Base-by-base conservation (phyloP, 2,329 filamentous ascomycete genomes). In the Aspergillus chevalieri region DNA sequence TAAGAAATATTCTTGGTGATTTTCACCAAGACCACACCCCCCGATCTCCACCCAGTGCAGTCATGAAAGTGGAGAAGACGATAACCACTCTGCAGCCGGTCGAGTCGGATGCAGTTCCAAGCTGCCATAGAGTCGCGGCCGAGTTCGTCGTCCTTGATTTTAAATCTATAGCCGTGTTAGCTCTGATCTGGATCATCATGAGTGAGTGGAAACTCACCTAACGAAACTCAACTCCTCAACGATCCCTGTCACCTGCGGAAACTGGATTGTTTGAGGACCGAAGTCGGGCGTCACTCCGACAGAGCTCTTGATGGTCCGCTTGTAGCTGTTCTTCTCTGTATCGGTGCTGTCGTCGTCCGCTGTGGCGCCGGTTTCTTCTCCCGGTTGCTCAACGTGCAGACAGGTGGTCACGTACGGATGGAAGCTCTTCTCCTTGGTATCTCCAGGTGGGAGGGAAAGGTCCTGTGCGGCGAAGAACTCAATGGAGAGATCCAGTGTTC, bases 21-120 rank as follows among this genome's bases (percentile, higher is more conserved):
- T 66, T 83, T 84, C 26, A 95, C 81, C 51, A 97, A 70, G 46
- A 97, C 62, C 12, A 83, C 77, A 0, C 88, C 89, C 19, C 81
- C 78, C 2, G 81, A 86, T 49, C 81, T 69, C 26, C 76, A 73
- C 0, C 89, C 89, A 53, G 83, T 78, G 22, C 77, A 74, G 63
- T 95, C 84, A 54, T 87, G 76, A 50, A 97, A 72, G 59, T 85
- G 86, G 49, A 97, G 75, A 57, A 95, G 83, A 9, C 90, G 78
- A 58, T 87, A 87, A 1, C 93, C 92, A 30, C 79, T 73, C 52
- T 82, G 82, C 51, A 96, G 68, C 6, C 90, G 80, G 69, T 96
- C 90, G 19, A 97, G 79, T 36, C 90, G 80, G 58, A 95, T 84
- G 63, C 90, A 95, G 1, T 87, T 84, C 93, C 93, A 97, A 2